Evolutionary conservation across 1,139 yeast genomes (phyloP), one percentile per base, ranked within the genome.

Genomic region (Meyerozyma guilliermondii): DNA sequence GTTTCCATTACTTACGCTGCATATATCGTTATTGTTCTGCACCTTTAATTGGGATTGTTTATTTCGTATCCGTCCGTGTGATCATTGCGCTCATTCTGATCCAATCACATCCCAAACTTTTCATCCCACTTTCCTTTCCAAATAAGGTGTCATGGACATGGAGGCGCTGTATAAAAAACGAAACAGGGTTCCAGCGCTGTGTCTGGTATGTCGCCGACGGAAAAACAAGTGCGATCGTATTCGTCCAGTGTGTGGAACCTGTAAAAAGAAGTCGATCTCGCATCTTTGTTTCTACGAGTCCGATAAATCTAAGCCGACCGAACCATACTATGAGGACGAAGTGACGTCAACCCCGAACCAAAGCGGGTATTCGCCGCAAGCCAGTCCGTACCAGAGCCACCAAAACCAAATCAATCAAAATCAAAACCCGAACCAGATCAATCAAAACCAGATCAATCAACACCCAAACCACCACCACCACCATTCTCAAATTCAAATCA

Each of bases 211-310:
- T 50, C 66, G 77, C 28, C 71, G 69, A 50, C 54, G 78, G 41
- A 72, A 72, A 52, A 63, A 71, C 39, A 63, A 62, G 54, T 82
- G 88, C 69, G 87, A 81, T 55, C 68, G 84, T 50, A 71, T 69
- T 35, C 72, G 75, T 52, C 94, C 94, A 1, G 80, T 81, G 33
- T 85, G 94, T 63, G 79, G 85, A 5, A 76, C 83, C 40, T 85
- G 94, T 65, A 73, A 76, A 41, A 80, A 80, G 62, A 83, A 84
- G 43, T 85, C 87, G 13, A 84, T 84, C 20, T 83, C 85, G 23
- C 89, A 84, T 59, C 63, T 83, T 30, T 85, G 94, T 50, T 80
- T 71, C 48, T 85, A 81, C 56, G 79, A 83, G 36, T 33, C 36
- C 36, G 24, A 33, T 10, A 33, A 33, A n/a, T 33, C 36, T 7